Evolutionary conservation across 306 rosid genomes (phyloP), one percentile per base, ranked within the genome.

Genomic region (Pachyrhizus erosus): DNA sequence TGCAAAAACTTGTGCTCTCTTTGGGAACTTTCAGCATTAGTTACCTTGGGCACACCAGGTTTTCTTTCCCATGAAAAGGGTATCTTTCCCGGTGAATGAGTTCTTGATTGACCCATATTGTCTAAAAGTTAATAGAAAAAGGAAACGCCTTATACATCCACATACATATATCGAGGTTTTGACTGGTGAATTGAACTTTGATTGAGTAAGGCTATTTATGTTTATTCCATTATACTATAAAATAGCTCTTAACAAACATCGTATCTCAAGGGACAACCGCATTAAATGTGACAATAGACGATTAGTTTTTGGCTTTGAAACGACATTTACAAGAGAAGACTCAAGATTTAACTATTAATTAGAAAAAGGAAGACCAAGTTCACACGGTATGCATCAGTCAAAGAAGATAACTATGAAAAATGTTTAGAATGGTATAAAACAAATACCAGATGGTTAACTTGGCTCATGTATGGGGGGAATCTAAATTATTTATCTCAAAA

Each of bases 1-100:
- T 27, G 67, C 80, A 80, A 17, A 21, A 75, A 75, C 26, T 51
- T 70, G 12, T 46, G 71, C 7, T 60, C 83, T 77, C 68, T 69
- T 17, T 7, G 6, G 7, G 12, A n/a, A 81, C 37, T 65, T 76
- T 82, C 74, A 21, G 40, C 57, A 27, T 24, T 62, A 10, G 85
- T 20, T 42, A 45, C 73, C 77, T 91, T 87, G 7, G 88, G 79
- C 31, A 84, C 82, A 1, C 92, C 90, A 1, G 92, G 89, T 73
- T 85, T 86, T 65, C 77, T 83, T 84, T 90, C 94, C 94, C 92
- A 90, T 1, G 93, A 82, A 76, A 90, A 91, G 75, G 91, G 88
- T 15, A 87, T 81, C 15, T 57, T 86, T 33, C 80, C 92, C 37
- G 8, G 48, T 1, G 86, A 82, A 65, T 17, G 24, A 33, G 26